A percentile compares a stretch with the other conserved stretches of the same genome.
phyloP scores from a whole-genome alignment of 176 grass and related monocot species.

The Saccharum officinarum region DNA sequence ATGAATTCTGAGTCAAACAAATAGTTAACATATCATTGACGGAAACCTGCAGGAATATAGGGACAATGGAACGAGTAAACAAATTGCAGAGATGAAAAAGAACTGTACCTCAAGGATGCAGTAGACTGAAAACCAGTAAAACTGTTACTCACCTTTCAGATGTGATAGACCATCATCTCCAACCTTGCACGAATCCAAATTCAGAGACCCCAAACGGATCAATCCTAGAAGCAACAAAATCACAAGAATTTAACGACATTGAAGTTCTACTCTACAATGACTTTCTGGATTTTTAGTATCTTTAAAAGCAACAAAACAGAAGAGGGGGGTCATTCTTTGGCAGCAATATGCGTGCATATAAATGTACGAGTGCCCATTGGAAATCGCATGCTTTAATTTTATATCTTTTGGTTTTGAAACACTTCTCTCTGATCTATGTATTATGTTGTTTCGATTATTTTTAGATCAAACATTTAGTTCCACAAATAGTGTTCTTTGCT shows the following conservation, averaged over 20 bases:
- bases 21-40: background rate
- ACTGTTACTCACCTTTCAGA: constrained; percentile 63
- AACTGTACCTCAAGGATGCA: background rate
- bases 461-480: background rate
- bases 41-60: background rate
- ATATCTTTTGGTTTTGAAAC: background rate
- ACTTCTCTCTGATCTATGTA: background rate
- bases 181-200: constrained; percentile 95
- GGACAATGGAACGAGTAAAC: background rate
- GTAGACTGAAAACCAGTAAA: background rate
- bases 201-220: constrained; percentile 81
- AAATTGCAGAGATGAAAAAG: background rate
- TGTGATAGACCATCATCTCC: constrained; percentile 75
- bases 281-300: constrained; percentile 1
- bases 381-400: background rate
- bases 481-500: background rate
- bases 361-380: background rate
- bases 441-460: background rate
- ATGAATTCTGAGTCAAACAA: background rate
- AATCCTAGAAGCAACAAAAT: constrained; percentile 52
- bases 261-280: constrained; percentile 1
- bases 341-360: background rate
- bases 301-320: background rate
- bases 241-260: constrained; percentile 18
- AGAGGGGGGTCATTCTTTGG: background rate